phyloP scores from a whole-genome alignment of 345 rosid genomes.

The Eucalyptus polybractea region DNA sequence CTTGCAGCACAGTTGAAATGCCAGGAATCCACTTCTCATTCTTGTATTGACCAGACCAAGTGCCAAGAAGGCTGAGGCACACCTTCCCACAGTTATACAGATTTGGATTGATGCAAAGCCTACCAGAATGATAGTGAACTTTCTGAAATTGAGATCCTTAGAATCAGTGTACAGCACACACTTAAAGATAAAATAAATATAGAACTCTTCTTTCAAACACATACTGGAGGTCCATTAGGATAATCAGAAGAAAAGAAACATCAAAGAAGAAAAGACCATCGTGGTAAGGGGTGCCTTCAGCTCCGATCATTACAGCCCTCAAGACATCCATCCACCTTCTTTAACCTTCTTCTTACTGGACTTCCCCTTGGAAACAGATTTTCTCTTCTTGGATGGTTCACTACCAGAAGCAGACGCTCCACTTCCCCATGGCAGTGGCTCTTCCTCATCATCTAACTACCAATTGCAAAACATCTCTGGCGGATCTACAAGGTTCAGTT shows the following conservation, averaged over 20 bases:
- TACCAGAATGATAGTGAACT: slow-evolving; percentile 69
- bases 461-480: slow-evolving; percentile 59
- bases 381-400: slow-evolving; percentile 36
- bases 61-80: slow-evolving; percentile 87
- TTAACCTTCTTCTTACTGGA: slow-evolving; percentile 20
- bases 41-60: slow-evolving; percentile 55
- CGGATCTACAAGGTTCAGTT: slow-evolving; percentile 2
- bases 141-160: slow-evolving; percentile 23
- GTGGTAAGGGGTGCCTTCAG: slow-evolving; percentile 89
- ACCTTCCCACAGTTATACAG: slow-evolving; percentile 68
- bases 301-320: slow-evolving; percentile 87
- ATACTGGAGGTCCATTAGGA: slow-evolving; percentile 74
- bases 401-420: slow-evolving; percentile 9
- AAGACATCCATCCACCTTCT: slow-evolving; percentile 56
- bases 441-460: slow-evolving; percentile 59
- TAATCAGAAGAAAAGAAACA: slow-evolving; percentile 60
- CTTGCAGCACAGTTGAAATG: slow-evolving; percentile 73
- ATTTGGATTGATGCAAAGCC: slow-evolving; percentile 81
- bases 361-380: slow-evolving; percentile 26
- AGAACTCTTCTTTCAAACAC: background rate
- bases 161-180: background rate
- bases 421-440: slow-evolving; percentile 51
- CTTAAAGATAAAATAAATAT: background rate
- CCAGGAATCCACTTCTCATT: slow-evolving; percentile 85
- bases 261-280: slow-evolving; percentile 94